phyloP scores from a whole-genome alignment of 805 yeast species.

The Myxozyma udenii region DNA sequence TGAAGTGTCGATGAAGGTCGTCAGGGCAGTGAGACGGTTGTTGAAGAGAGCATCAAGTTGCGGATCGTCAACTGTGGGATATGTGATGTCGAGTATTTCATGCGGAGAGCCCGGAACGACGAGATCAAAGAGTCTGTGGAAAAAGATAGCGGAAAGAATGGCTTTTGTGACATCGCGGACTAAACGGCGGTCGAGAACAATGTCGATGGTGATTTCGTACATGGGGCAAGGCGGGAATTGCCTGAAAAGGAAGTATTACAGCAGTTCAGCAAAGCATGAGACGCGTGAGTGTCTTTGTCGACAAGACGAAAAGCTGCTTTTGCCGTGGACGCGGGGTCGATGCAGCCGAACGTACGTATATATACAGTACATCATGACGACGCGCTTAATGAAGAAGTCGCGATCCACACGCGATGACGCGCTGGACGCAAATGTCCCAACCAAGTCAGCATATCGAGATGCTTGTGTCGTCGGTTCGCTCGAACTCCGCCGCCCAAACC shows the following conservation, averaged over 20 bases:
- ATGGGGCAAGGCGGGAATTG: not conserved
- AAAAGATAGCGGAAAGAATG: constrained; percentile 62
- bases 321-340: too few species aligned
- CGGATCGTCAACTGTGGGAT: constrained; percentile 50
- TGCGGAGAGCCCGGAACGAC: constrained; percentile 49
- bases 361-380: too few species aligned
- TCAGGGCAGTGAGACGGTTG: constrained; percentile 38
- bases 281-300: too few species aligned
- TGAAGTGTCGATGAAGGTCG: constrained; percentile 30
- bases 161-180: constrained; percentile 39
- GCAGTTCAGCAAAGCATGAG: too few species aligned
- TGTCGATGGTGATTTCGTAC: constrained; percentile 17
- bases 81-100: constrained; percentile 59
- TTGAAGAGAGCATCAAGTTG: constrained; percentile 49
- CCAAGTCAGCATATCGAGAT: too few species aligned
- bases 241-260: not conserved
- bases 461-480: too few species aligned
- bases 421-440: too few species aligned
- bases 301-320: too few species aligned
- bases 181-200: constrained; percentile 22
- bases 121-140: constrained; percentile 66
- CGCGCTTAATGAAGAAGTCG: too few species aligned
- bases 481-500: too few species aligned
- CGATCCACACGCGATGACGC: too few species aligned
- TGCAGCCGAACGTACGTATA: too few species aligned